Evolutionary conservation across 179 eudicot genomes (phyloP).

Genomic region (Vitellaria paradoxa): DNA sequence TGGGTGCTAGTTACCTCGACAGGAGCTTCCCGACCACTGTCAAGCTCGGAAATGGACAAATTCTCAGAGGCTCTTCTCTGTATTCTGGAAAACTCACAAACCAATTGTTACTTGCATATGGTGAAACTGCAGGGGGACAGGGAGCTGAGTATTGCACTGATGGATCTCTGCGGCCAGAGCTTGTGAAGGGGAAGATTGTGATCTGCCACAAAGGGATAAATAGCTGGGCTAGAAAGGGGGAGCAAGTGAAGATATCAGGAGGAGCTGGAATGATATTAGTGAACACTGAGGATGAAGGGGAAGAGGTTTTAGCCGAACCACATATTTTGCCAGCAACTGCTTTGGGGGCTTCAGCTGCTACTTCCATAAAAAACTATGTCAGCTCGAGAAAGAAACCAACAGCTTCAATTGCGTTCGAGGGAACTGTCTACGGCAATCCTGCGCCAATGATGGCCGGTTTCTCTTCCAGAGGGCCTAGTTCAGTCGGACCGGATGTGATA

Average conservation of each 20-base stretch:
- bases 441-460: conserved; percentile 81
- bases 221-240: conserved; percentile 52
- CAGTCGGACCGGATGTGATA: conserved; percentile 50
- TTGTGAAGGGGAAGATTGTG: conserved; percentile 64
- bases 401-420: conserved; percentile 47
- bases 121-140: conserved; percentile 42
- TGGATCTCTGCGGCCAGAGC: conserved; percentile 36
- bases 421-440: conserved; percentile 45
- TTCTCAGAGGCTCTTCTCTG: conserved; percentile 52
- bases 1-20: conserved; percentile 67
- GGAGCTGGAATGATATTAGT: conserved; percentile 72
- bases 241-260: conserved; percentile 57
- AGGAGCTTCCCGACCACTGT: conserved; percentile 51
- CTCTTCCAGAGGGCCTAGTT: conserved; percentile 74
- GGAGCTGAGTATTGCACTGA: conserved; percentile 49
- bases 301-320: conserved; percentile 62
- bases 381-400: conserved; percentile 26
- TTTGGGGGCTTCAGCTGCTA: conserved; percentile 55
- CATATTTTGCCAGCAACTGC: conserved; percentile 65
- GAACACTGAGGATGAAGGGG: conserved; percentile 51
- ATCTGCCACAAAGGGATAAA: conserved; percentile 59
- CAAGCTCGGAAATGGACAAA: conserved; percentile 47
- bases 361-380: conserved; percentile 38
- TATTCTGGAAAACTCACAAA: conserved; percentile 45
- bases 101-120: conserved; percentile 45